Conservation (phyloP, 2,329 filamentous ascomycete genomes). For the Exophiala sp. region DNA sequence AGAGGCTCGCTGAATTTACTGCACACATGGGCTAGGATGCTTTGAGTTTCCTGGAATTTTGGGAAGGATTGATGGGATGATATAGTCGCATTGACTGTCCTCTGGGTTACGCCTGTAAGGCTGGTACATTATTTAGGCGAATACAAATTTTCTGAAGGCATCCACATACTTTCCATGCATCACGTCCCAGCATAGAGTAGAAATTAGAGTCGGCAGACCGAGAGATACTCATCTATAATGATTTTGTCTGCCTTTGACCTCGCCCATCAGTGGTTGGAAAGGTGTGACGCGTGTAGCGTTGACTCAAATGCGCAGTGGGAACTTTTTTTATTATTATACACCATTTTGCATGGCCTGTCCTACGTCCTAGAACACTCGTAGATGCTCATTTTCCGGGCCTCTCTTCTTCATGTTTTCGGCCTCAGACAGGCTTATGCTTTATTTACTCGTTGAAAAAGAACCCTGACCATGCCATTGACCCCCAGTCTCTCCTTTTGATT, state of each 20-base stretch:
- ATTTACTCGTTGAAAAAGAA: neutral
- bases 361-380: neutral
- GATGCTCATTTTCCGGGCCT: neutral
- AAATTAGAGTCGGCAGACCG: too few relatives aligned
- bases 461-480: neutral
- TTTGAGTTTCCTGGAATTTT: neutral
- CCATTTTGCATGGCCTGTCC: neutral
- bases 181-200: too few relatives aligned
- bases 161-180: too few relatives aligned
- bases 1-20: conserved; percentile 13
- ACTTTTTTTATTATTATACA: neutral
- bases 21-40: conserved; percentile 13
- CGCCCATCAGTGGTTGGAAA: neutral
- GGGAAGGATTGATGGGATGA: neutral
- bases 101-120: neutral
- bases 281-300: neutral
- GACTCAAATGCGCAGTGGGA: neutral
- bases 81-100: neutral
- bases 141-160: too few relatives aligned
- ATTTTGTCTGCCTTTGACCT: neutral
- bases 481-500: conserved; percentile 3
- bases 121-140: neutral
- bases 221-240: too few relatives aligned
- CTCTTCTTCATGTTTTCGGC: neutral
- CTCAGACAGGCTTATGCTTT: neutral